Conservation (phyloP, 2,329 filamentous ascomycete species). For the Aspergillus oerlinghausenensis region DNA sequence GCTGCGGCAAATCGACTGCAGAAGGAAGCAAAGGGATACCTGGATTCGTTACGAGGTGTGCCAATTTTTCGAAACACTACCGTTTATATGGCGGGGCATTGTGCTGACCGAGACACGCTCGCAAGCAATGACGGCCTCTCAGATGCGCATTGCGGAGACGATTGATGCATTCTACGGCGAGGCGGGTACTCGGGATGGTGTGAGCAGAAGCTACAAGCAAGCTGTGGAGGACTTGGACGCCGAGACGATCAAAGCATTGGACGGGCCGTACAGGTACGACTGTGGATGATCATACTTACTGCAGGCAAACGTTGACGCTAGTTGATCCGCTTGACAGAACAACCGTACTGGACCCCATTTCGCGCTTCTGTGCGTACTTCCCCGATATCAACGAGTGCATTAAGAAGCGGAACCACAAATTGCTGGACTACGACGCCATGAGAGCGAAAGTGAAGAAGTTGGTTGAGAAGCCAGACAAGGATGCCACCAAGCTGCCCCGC, state of each 20-base stretch:
- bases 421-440: slow-evolving; percentile 95
- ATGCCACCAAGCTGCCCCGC: slow-evolving; percentile 90
- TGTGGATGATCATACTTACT: neutral
- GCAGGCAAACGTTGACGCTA: neutral
- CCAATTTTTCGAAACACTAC: neutral
- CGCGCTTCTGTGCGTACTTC: slow-evolving; percentile 95
- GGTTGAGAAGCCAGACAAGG: slow-evolving; percentile 97
- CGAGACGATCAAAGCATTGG: slow-evolving; percentile 96
- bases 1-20: slow-evolving; percentile 85
- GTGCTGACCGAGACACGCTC: neutral
- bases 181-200: slow-evolving; percentile 87
- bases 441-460: slow-evolving; percentile 95
- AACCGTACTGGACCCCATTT: slow-evolving; percentile 93
- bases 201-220: slow-evolving; percentile 95
- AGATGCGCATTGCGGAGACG: slow-evolving; percentile 88
- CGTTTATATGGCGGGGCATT: neutral
- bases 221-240: slow-evolving; percentile 96
- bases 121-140: neutral
- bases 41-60: slow-evolving; percentile 86
- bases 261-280: slow-evolving; percentile 80
- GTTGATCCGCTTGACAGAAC: slow-evolving; percentile 49
- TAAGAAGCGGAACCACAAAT: slow-evolving; percentile 97
- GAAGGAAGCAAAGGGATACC: slow-evolving; percentile 96
- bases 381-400: slow-evolving; percentile 99
- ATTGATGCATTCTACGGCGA: slow-evolving; percentile 99